A percentile compares a stretch with the other conserved stretches of the same genome.
phyloP scores from a whole-genome alignment of 805 yeast species.

The Torulaspora gathmanii region DNA sequence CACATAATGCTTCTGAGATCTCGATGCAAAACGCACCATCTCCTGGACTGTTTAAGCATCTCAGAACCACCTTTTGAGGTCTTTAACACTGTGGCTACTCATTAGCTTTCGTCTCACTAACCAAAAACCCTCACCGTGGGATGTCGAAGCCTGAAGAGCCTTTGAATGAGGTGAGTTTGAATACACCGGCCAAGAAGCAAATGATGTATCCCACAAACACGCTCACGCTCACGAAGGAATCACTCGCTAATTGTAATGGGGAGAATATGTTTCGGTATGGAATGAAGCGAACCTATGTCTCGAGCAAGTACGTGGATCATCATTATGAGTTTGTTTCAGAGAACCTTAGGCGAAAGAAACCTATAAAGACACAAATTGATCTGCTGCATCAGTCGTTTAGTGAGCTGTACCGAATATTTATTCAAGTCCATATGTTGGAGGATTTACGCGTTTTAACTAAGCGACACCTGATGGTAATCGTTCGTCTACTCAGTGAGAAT shows the following conservation, averaged over 20 bases:
- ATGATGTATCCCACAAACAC: not conserved
- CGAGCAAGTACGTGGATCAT: slow-evolving; percentile 6
- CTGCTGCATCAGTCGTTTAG: slow-evolving; percentile 5
- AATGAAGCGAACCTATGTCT: not conserved
- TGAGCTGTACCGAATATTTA: slow-evolving; percentile 5
- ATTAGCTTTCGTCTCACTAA: not conserved
- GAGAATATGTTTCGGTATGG: slow-evolving; percentile 3
- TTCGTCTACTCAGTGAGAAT: slow-evolving; percentile 17
- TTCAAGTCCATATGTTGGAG: slow-evolving; percentile 6
- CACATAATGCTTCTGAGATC: not conserved
- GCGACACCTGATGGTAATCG: slow-evolving; percentile 26
- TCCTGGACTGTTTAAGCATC: not conserved
- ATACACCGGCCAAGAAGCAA: slow-evolving; percentile 18
- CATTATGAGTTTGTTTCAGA: slow-evolving; percentile 8
- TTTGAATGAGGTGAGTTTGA: slow-evolving; percentile 25
- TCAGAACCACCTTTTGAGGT: not conserved
- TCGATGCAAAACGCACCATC: not conserved
- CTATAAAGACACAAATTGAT: slow-evolving; percentile 1
- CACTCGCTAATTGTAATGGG: not conserved
- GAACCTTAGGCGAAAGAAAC: slow-evolving; percentile 5
- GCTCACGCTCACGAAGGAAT: not conserved
- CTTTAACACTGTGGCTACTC: not conserved
- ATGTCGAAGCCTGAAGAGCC: slow-evolving; percentile 27
- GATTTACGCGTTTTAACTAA: slow-evolving; percentile 17
- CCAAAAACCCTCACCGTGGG: not conserved